Evolutionary conservation across 179 eudicot genomes (phyloP), one percentile per base, ranked within the genome.

Genomic region (Corrigiola litoralis): DNA sequence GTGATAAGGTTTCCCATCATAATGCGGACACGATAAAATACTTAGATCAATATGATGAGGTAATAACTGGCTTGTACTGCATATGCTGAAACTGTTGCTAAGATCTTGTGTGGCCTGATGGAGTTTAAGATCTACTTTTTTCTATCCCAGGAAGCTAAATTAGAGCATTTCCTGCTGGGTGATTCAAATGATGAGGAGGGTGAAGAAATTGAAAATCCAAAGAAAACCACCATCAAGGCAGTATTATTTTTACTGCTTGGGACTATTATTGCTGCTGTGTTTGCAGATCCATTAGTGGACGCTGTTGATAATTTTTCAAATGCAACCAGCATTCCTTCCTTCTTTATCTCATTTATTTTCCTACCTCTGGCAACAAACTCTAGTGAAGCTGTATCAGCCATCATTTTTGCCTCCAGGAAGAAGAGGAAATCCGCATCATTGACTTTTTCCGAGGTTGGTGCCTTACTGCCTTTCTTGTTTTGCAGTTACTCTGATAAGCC

Each of bases 241-340:
- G 68, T 70, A 23, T 63, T 82, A 25, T 66, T 81, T 59, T 70
- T 92, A 68, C 31, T 85, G 52, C 58, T 85, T 24, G 98, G 98
- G 50, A 76, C 95, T 49, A 33, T 68, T 6, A 81, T 90, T 53
- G 94, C 97, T 23, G 97, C 89, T 74, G 80, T 73, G 67, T 90
- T 90, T 72, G 95, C 98, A n/a, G 98, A 92, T 79, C 98, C 98
- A 29, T 69, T 90, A 50, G 98, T 92, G 4, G 98, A 87, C 61
- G 88, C 92, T 32, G 96, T 92, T 58, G 86, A 82, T 68, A 70
- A 84, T 76, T 92, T 92, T 73, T 92, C 98, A 2, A 74, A 61
- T 60, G 97, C 97, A 57, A 90, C 97, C 27, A 77, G 87, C 68
- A 90, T 92, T 61, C 98, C 98, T 56, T 73, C 97, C 25, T 92